Evolutionary conservation across 2,329 filamentous ascomycete species (phyloP), one percentile per base, ranked within the genome.

Genomic region (Bertia moriformis): DNA sequence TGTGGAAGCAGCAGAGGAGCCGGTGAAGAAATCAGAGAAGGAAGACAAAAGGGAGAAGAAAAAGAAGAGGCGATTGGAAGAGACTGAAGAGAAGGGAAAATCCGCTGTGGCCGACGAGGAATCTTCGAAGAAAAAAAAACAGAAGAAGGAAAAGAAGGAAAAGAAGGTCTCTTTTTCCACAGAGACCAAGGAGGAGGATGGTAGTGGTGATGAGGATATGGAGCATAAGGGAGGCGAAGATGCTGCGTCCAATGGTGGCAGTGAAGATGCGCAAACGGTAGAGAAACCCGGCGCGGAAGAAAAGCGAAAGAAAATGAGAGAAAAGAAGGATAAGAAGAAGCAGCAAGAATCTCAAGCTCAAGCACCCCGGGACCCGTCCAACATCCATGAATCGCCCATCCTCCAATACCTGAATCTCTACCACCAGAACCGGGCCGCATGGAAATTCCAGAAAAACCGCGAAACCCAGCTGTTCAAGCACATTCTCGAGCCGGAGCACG

Each of bases 381-480:
- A 13, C 7, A 14, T 18, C 17, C 32, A 35, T 15, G 32, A 35
- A 18, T 7, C 32, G 10, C 32, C 32, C 7, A 35, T 35, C 15
- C 32, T 35, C 15, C 17, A 7, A 7, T 35, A 35, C 15, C 32
- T 35, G 12, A 35, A 10, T 10, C 32, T 12, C 12, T 35, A 35
- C 32, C 17, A 35, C 15, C 12, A 17, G 10, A 7, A 35, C 15
- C 32, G 32, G 15, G 12, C 32, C 10, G 10, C 32, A 7, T 35
- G 32, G 32, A 35, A 35, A 18, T 35, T 35, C 32, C 32, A 35
- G 15, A 35, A 35, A 15, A 35, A 35, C 32, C 32, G 32, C 10
- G 32, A 35, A 15, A 35, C 32, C 7, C 10, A 35, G 10, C 32
- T 35, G 15, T 35, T 35, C 32, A 35, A 35, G 32, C 32, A 35